A percentile compares a stretch with the other conserved stretches of the same genome.
Conservation (phyloP, 202 grass and related monocot genomes). For the Musa balbisiana region DNA sequence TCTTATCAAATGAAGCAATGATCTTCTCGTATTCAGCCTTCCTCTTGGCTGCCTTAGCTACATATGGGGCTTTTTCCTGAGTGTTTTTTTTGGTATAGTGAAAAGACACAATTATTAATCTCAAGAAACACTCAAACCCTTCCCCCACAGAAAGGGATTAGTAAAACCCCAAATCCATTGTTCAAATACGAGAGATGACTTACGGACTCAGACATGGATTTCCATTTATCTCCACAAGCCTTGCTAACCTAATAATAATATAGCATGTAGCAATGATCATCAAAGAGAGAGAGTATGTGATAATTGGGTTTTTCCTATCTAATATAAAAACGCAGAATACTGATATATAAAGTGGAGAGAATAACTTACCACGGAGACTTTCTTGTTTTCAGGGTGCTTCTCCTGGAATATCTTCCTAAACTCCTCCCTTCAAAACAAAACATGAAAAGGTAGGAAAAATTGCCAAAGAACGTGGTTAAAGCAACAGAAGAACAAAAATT, state of each 20-base stretch:
- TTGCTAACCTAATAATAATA: conserved; percentile 27
- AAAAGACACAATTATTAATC: neutral
- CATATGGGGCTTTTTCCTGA: conserved; percentile 32
- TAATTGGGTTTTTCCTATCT: no score
- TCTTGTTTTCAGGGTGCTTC: conserved; percentile 35
- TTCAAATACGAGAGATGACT: neutral
- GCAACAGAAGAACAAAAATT: neutral
- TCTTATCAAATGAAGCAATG: conserved; percentile 22
- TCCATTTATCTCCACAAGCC: conserved; percentile 41
- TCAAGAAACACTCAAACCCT: neutral
- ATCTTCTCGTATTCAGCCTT: conserved; percentile 34
- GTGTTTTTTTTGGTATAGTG: no score
- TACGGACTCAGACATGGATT: conserved; percentile 31
- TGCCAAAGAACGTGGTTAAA: neutral
- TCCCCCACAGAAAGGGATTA: no score
- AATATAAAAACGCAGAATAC: no score
- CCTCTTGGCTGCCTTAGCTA: conserved; percentile 29
- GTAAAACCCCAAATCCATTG: neutral
- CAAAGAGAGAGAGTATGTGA: neutral
- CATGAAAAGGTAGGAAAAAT: neutral
- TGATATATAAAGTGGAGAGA: neutral
- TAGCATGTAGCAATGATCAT: neutral
- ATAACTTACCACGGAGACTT: conserved; percentile 26
- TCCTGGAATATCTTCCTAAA: conserved; percentile 33
- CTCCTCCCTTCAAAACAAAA: conserved; percentile 27